Conservation (phyloP, 352 stramenopile species). For the Phytopythium oedochilum region DNA sequence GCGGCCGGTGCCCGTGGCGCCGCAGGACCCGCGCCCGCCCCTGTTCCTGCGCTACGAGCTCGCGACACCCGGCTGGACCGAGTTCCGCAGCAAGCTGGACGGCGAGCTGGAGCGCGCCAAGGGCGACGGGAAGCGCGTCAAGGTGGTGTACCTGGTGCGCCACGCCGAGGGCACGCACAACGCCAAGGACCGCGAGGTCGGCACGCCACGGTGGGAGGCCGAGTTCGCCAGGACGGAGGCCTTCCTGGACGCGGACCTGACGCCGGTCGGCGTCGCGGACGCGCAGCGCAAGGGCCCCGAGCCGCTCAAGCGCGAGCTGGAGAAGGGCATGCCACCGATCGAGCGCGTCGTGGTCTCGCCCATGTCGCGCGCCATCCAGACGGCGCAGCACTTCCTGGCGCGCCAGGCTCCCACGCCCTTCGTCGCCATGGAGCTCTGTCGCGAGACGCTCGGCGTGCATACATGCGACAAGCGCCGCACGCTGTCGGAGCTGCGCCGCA, state of each 20-base stretch:
- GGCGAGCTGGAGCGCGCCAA: constrained; percentile 14
- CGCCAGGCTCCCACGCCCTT: constrained; percentile 34
- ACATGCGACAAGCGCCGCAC: constrained; percentile 63
- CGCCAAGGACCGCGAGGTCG: constrained; percentile 43
- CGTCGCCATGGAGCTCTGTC: constrained; percentile 56
- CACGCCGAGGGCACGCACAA: constrained; percentile 77
- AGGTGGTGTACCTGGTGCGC: constrained; percentile 76
- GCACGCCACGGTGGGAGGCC: constrained; percentile 48
- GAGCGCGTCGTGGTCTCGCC: constrained; percentile 66
- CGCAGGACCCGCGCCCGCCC: neutral
- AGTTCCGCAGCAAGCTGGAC: constrained; percentile 15
- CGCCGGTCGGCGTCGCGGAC: constrained; percentile 46
- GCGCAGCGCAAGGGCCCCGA: constrained; percentile 34
- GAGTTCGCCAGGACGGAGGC: constrained; percentile 49
- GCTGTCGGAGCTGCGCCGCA: constrained; percentile 30
- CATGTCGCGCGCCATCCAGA: constrained; percentile 66
- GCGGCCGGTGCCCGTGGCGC: constrained; percentile 1
- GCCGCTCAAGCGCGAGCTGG: constrained; percentile 28
- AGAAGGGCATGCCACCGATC: constrained; percentile 50
- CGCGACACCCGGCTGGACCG: constrained; percentile 18
- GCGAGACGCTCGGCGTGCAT: constrained; percentile 59
- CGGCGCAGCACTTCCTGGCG: constrained; percentile 57
- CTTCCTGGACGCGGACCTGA: constrained; percentile 67
- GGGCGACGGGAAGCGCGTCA: constrained; percentile 22
- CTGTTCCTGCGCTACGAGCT: constrained; percentile 36